A percentile compares a stretch with the other conserved stretches of the same genome.
Conservation (phyloP, 169 alveolate genomes). For the Plasmodium inui region DNA sequence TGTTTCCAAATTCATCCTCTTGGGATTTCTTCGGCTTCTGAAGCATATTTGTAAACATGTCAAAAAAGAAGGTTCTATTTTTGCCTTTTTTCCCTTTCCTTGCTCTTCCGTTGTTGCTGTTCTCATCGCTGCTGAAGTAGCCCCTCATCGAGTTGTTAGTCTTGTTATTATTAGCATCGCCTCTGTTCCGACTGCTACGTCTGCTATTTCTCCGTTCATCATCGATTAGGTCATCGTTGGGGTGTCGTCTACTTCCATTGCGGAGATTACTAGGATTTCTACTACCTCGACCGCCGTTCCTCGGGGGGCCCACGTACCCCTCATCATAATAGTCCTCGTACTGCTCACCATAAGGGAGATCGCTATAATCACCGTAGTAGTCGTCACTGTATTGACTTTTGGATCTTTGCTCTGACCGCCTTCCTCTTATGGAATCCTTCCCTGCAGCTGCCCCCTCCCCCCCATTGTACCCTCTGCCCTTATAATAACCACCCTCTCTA, state of each 20-base stretch:
- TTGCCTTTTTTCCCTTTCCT: conserved; percentile 4
- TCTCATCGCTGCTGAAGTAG: not conserved
- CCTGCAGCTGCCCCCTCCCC: not conserved
- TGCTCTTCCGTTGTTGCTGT: not conserved
- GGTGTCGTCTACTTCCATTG: not conserved
- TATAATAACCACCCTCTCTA: not conserved
- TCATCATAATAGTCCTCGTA: not conserved
- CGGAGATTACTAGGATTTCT: not conserved
- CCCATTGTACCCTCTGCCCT: not conserved
- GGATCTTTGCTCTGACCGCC: not conserved
- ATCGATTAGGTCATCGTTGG: not conserved
- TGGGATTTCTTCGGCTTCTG: conserved; percentile 42
- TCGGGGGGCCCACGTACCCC: not conserved
- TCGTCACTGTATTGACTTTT: not conserved
- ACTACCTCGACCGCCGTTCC: not conserved
- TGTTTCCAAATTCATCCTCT: conserved; percentile 27
- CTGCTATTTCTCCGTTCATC: not conserved
- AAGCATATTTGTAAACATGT: conserved; percentile 50
- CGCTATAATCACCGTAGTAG: not conserved
- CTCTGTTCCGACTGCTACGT: not conserved
- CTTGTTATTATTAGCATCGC: not conserved
- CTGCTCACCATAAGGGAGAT: not conserved
- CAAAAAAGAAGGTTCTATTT: conserved; percentile 28
- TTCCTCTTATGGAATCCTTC: not conserved
- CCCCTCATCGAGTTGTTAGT: not conserved